Evolutionary conservation across 345 rosid species (phyloP), one percentile per base, ranked within the genome.

Genomic region (Eutrema heterophyllum): DNA sequence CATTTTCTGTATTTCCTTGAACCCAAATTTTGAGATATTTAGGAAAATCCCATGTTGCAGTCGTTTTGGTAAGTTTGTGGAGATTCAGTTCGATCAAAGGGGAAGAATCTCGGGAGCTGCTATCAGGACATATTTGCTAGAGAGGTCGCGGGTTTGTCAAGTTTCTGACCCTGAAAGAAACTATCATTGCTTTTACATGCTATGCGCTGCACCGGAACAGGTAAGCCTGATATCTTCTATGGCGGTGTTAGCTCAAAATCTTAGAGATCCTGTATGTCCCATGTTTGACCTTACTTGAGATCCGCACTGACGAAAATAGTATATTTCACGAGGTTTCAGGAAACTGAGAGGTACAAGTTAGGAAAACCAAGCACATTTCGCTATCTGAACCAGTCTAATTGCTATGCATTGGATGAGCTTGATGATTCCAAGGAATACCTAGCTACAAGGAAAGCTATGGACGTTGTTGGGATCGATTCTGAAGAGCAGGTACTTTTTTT

Each of bases 31-130:
- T 26, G 50, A 51, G 55, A 70, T 65, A 68, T 69, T 75, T 51
- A 52, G 16, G 13, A 66, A 57, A 70, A 39, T 39, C 36, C 68
- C 68, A 55, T 76, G 54, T 68, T 78, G 81, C 85, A 94, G 99
- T 86, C 97, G 98, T 60, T 95, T 95, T 83, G 99, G 99, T 79
- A 95, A 95, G 81, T 95, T 95, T 27, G 99, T 95, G 83, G 99
- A 95, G 86, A 68, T 95, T 79, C 99, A 95, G 73, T 95, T 92
- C 54, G 94, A 95, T 75, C 75, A 80, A 61, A 79, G 68, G 57
- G 99, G 98, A 64, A 86, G 88, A 69, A 95, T 95, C 77, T 90
- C 99, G 1, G 99, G 99, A 76, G 99, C 99, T 75, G 99, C 99
- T 44, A 85, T 95, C 71, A 84, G 99, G 77, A 95, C 99, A 76